Conservation (phyloP, 1,284 basidiomycete species). For the Trametes versicolor region DNA sequence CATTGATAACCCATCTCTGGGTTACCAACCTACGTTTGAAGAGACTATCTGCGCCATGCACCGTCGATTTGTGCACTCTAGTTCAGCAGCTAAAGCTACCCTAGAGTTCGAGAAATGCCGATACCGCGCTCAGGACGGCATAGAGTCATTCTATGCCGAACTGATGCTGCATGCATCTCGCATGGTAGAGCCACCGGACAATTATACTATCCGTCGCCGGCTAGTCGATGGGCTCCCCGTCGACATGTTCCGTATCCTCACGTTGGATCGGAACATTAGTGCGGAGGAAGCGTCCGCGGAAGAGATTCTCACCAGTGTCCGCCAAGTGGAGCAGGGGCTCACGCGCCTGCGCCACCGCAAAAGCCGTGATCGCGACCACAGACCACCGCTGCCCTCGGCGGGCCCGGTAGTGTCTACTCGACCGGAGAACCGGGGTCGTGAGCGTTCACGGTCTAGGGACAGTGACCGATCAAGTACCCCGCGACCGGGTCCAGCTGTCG, state of each 20-base stretch:
- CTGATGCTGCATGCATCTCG: neutral
- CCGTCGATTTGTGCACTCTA: slow-evolving; percentile 11
- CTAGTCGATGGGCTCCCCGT: slow-evolving; percentile 8
- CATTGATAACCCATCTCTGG: neutral
- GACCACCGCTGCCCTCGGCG: neutral
- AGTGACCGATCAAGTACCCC: no score
- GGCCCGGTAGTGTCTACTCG: no score
- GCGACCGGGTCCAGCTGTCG: no score
- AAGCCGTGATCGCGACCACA: no score
- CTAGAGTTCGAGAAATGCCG: neutral
- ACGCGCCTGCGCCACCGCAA: neutral
- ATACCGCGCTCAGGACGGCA: neutral
- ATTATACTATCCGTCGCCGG: neutral
- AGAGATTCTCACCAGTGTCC: slow-evolving; percentile 6
- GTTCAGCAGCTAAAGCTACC: slow-evolving; percentile 8
- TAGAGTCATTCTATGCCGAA: slow-evolving; percentile 4
- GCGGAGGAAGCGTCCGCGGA: slow-evolving; percentile 1
- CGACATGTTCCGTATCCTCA: neutral
- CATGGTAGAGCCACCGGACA: slow-evolving; percentile 12
- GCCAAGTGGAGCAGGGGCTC: slow-evolving; percentile 7
- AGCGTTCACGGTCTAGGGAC: no score
- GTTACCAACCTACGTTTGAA: neutral
- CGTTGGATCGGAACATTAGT: slow-evolving; percentile 1
- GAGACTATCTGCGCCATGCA: slow-evolving; percentile 17
- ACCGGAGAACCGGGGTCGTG: no score